Conservation (phyloP, 2,329 filamentous ascomycete species). For the Penicillium sp. region DNA sequence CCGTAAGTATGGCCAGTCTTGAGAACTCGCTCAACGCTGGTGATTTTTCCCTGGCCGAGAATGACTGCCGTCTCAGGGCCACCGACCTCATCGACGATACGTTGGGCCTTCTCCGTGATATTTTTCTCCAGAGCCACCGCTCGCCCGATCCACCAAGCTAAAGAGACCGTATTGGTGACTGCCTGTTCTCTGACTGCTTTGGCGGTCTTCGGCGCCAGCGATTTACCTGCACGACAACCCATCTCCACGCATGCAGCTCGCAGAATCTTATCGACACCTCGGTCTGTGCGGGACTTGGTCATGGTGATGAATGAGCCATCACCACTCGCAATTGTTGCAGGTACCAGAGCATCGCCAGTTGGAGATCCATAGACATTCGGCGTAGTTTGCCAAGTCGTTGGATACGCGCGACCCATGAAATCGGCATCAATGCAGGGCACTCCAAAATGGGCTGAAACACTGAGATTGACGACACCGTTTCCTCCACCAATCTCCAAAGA, state of each 20-base stretch:
- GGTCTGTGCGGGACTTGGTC: neutral
- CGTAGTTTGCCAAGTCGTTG: conserved; percentile 48
- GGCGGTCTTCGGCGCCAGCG: neutral
- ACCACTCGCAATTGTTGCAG: neutral
- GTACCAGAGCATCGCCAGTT: neutral
- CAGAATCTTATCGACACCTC: neutral
- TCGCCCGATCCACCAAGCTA: neutral
- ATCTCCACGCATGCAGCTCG: neutral
- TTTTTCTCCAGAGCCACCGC: neutral
- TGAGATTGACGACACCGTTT: neutral
- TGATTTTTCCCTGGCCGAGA: neutral
- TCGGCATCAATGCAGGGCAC: conserved; percentile 47
- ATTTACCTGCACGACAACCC: neutral
- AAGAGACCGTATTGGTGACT: neutral
- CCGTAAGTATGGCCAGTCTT: neutral
- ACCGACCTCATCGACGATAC: neutral
- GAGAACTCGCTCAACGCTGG: neutral
- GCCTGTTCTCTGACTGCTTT: neutral
- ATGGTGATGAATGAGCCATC: neutral
- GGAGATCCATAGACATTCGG: conserved; percentile 33
- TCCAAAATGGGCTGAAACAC: conserved; percentile 44
- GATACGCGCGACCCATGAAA: conserved; percentile 48
- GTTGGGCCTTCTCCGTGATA: neutral
- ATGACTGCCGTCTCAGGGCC: neutral
- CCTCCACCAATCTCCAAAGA: neutral